These are phyloP conservation scores for Wallacemonas collosoma DNA, from an alignment of 208 protist species.

Conservation along the genomic window DNA sequence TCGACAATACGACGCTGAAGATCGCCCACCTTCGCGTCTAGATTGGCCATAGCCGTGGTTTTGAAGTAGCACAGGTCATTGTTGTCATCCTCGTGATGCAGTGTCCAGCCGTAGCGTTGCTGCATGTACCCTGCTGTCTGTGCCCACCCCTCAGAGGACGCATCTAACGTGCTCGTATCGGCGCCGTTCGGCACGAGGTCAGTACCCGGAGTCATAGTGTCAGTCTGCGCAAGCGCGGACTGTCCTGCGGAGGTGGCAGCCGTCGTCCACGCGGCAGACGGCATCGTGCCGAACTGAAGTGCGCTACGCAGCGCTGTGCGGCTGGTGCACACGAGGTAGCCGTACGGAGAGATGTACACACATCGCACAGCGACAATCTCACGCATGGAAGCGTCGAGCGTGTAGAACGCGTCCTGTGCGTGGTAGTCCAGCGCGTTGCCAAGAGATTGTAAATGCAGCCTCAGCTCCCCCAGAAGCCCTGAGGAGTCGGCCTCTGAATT, in stretches of 20 bases:
- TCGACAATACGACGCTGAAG: slow-evolving; percentile 57
- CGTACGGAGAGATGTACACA: slow-evolving; percentile 24
- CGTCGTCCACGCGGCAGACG: background rate
- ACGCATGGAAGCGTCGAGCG: slow-evolving; percentile 15
- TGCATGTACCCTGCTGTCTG: slow-evolving; percentile 24
- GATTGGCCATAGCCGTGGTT: slow-evolving; percentile 48
- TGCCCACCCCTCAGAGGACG: background rate
- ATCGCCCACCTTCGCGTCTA: slow-evolving; percentile 80
- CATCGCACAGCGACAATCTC: slow-evolving; percentile 15
- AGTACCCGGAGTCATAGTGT: too few species aligned
- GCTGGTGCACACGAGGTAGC: slow-evolving; percentile 28
- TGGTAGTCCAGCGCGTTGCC: slow-evolving; percentile 12
- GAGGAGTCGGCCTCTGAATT: slow-evolving; percentile 21
- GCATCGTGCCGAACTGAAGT: background rate
- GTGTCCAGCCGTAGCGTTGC: slow-evolving; percentile 33
- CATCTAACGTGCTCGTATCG: too few species aligned
- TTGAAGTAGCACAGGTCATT: slow-evolving; percentile 66
- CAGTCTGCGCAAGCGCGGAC: background rate
- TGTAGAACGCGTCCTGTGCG: slow-evolving; percentile 17
- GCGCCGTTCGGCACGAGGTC: too few species aligned
- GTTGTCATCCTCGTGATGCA: slow-evolving; percentile 35
- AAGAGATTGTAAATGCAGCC: slow-evolving; percentile 14
- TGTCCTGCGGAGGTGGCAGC: background rate
- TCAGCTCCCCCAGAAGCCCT: slow-evolving; percentile 24
- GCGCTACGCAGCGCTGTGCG: background rate